phyloP scores from a whole-genome alignment of 179 eudicot genomes.

The Beta corolliflora region DNA sequence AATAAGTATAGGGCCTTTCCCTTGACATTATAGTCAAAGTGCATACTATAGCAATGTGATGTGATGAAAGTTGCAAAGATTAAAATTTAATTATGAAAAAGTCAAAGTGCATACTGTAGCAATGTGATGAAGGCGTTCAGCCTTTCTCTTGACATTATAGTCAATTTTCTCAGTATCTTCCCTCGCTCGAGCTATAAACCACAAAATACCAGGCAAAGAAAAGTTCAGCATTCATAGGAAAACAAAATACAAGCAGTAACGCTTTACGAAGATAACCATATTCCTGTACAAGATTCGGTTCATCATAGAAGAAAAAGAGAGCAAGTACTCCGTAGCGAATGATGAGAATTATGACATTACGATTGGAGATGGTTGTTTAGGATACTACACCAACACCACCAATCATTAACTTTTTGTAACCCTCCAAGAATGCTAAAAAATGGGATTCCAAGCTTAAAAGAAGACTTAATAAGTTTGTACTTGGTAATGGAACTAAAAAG shows the following conservation, averaged over 20 bases:
- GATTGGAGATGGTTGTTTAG: not conserved
- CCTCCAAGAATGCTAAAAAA: not conserved
- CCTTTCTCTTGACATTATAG: slow-evolving; percentile 72
- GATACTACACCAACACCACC: not conserved
- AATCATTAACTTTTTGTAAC: not conserved
- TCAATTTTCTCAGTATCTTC: slow-evolving; percentile 91
- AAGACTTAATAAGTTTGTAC: too few species aligned
- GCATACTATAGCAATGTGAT: too few species aligned
- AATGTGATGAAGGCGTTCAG: slow-evolving; percentile 78
- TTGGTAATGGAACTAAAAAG: too few species aligned
- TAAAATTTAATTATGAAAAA: not conserved
- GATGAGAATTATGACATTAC: not conserved
- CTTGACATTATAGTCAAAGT: too few species aligned
- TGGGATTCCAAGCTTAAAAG: too few species aligned
- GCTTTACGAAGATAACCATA: not conserved
- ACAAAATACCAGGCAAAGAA: slow-evolving; percentile 25
- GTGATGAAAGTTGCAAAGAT: not conserved
- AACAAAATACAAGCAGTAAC: not conserved
- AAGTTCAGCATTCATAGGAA: not conserved
- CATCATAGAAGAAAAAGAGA: not conserved
- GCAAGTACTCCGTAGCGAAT: not conserved
- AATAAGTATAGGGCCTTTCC: not conserved
- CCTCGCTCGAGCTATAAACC: slow-evolving; percentile 84
- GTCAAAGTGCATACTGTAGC: slow-evolving; percentile 59
- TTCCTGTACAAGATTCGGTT: not conserved